Evolutionary conservation across 371 early-diverging fungal species (phyloP).

Genomic region (Rhizopus delemar): DNA sequence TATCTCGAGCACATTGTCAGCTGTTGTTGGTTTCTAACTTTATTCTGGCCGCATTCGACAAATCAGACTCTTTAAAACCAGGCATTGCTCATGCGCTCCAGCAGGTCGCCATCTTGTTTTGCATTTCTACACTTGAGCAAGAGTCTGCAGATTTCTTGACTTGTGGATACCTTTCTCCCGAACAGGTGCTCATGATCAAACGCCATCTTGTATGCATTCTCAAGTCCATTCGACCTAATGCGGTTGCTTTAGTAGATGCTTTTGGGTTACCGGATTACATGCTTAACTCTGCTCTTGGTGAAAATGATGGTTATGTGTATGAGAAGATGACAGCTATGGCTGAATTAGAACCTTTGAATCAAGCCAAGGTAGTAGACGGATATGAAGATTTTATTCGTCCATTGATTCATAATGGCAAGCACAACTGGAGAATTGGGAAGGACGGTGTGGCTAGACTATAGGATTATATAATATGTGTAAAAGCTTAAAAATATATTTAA

Average conservation of each 20-base stretch:
- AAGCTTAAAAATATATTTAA: too few species aligned
- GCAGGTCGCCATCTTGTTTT: conserved; percentile 35
- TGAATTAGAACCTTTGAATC: conserved; percentile 71
- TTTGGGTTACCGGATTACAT: conserved; percentile 72
- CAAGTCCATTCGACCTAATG: conserved; percentile 66
- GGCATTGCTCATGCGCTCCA: conserved; percentile 16
- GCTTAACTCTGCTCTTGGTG: conserved; percentile 74
- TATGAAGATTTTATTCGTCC: conserved; percentile 61
- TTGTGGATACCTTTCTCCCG: conserved; percentile 52
- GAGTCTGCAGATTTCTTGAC: conserved; percentile 67
- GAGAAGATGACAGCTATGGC: conserved; percentile 68
- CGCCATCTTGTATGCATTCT: conserved; percentile 46
- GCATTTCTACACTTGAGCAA: conserved; percentile 61
- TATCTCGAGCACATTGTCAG: conserved; percentile 70
- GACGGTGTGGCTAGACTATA: conserved; percentile 43
- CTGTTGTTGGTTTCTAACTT: conserved; percentile 63
- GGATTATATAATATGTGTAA: not conserved
- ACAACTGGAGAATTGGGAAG: conserved; percentile 33
- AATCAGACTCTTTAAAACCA: not conserved
- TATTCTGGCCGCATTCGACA: conserved; percentile 47
- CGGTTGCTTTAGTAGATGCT: conserved; percentile 71
- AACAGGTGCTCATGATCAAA: conserved; percentile 52
- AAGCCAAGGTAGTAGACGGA: conserved; percentile 41
- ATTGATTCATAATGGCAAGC: conserved; percentile 44
- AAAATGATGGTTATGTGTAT: conserved; percentile 71